Conservation (phyloP, 2,329 filamentous ascomycete genomes). For the Monascus ruber region DNA sequence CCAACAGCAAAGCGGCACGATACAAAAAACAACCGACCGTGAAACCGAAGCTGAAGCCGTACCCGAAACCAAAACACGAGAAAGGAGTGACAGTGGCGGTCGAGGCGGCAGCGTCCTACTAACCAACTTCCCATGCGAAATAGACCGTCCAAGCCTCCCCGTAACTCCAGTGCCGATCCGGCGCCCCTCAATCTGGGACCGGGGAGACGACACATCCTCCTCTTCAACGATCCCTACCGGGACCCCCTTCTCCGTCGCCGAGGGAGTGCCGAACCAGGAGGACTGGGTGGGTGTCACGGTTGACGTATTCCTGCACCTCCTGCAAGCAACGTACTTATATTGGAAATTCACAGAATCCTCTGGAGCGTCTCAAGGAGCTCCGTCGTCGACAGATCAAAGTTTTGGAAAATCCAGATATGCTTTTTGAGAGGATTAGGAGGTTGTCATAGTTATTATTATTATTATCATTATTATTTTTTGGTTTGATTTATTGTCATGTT, state of each 20-base stretch:
- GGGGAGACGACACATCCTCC: constrained; percentile 34
- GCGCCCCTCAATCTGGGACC: constrained; percentile 57
- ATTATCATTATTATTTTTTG: too few species aligned
- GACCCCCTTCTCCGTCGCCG: constrained; percentile 26
- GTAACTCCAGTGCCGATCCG: constrained; percentile 78
- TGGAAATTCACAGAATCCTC: constrained; percentile 53
- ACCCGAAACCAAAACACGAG: too few species aligned
- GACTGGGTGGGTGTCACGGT: constrained; percentile 78
- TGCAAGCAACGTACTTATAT: constrained; percentile 34
- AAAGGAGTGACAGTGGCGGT: not conserved
- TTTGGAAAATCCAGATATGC: constrained; percentile 35
- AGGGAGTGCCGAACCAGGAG: constrained; percentile 74
- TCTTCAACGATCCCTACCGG: too few species aligned
- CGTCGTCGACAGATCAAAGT: constrained; percentile 54
- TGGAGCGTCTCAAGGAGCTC: constrained; percentile 57
- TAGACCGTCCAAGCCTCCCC: constrained; percentile 75
- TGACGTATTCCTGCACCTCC: constrained; percentile 34
- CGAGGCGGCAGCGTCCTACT: constrained; percentile 51
- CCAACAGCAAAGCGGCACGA: too few species aligned
- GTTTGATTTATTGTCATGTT: not conserved
- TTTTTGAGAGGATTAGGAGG: constrained; percentile 10
- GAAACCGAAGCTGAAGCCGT: too few species aligned
- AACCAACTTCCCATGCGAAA: constrained; percentile 76
- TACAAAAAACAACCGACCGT: too few species aligned
- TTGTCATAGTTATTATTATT: not conserved